Base-by-base conservation (phyloP, 768 basidiomycete genomes). In the Pleurotus tuoliensis region DNA sequence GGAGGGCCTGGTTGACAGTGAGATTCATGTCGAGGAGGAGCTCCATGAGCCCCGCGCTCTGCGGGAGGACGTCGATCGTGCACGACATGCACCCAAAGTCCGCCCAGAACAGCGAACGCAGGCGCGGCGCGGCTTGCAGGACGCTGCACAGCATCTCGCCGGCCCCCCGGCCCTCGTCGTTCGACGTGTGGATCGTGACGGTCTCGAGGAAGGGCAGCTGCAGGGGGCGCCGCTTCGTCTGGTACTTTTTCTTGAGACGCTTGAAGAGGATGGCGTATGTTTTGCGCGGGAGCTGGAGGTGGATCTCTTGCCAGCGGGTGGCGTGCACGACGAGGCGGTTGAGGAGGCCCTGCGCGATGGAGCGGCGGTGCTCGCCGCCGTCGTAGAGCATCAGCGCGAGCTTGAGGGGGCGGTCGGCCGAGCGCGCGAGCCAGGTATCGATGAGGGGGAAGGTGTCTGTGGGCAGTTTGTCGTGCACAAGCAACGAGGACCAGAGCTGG, bases 21-120 rank as follows among this genome's bases (percentile, higher is more conserved):
- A 52, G 51, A 38, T 52, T 52, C 51, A 52, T 52, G 51, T 52
- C 51, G 38, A 52, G 51, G 16, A 52, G 38, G 20, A 52, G 38
- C 22, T 52, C 51, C 51, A 52, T 24, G 38, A 52, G 40, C 37
- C 51, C 51, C 13, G 51, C 34, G 22, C 51, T 52, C 22, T 52
- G 51, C 20, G 51, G 51, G 16, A 52, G 51, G n/a, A 24, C 22
- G 20, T 52, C 51, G 38, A 52, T 52, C n/a, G 37, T 52, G 38
- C 51, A 52, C 12, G 51, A 52, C 13, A 39, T 52, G 39, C 51
- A 52, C 12, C 51, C 51, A 41, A 52, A 52, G 38, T 52, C 51
- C 12, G 38, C 51, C 51, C 51, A 52, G 38, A 52, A 52, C 7
- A 52, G 38, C n/a, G 51, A 39, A n/a, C 51, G 51, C n/a, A 52